Evolutionary conservation across 768 basidiomycete genomes (phyloP).

Genomic region (Polyporus arcularius): DNA sequence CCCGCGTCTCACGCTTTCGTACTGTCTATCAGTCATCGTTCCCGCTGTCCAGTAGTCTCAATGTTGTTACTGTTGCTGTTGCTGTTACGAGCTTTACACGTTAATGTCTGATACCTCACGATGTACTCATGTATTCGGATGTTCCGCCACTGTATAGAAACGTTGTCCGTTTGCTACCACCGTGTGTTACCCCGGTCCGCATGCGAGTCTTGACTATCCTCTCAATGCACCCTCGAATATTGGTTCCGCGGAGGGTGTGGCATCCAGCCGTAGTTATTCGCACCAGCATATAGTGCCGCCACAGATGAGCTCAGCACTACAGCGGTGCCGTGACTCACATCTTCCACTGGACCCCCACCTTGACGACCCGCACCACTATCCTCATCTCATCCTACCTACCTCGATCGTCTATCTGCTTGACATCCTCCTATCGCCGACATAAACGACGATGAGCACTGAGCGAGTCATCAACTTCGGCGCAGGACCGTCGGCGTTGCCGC

Average conservation of each 20-base stretch:
- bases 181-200: not conserved
- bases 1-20: conserved; percentile 7
- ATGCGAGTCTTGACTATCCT: not conserved
- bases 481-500: conserved; percentile 90
- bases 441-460: conserved; percentile 18
- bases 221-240: not conserved
- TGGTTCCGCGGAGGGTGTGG: too few species aligned
- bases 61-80: conserved; percentile 3
- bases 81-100: conserved; percentile 16
- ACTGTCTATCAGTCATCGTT: conserved; percentile 9
- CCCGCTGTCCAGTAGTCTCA: conserved; percentile 4
- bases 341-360: not conserved
- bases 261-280: not conserved
- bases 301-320: not conserved
- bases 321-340: not conserved
- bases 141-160: not conserved
- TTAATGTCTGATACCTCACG: conserved; percentile 12
- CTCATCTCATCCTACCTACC: conserved; percentile 3
- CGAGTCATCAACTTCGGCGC: conserved; percentile 90
- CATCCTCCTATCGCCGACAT: not conserved
- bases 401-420: not conserved
- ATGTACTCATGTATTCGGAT: conserved; percentile 16
- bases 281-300: not conserved
- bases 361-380: not conserved
- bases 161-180: not conserved